A percentile compares a stretch with the other conserved stretches of the same genome.
Conservation (phyloP, 371 early-diverging fungal genomes). For the Mucor circinelloides region DNA sequence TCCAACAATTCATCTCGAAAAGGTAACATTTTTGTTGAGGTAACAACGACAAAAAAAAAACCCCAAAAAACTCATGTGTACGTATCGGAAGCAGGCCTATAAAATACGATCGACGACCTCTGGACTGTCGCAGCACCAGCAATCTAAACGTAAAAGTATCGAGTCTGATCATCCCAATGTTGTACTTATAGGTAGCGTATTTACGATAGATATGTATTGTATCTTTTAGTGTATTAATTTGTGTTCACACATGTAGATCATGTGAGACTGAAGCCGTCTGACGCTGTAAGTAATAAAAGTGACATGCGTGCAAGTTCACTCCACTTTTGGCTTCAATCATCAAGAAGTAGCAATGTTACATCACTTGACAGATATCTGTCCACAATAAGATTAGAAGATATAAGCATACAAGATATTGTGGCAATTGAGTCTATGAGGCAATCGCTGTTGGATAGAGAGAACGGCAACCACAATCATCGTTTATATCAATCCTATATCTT, state of each 20-base stretch:
- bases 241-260: slow-evolving; percentile 21
- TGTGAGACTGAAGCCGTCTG: slow-evolving; percentile 2
- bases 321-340: slow-evolving; percentile 6
- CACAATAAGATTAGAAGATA: slow-evolving; percentile 63
- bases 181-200: slow-evolving; percentile 18
- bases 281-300: not conserved
- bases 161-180: slow-evolving; percentile 13
- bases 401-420: slow-evolving; percentile 80
- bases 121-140: not conserved
- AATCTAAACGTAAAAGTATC: slow-evolving; percentile 12
- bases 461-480: not conserved
- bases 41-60: too few relatives aligned
- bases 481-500: not conserved
- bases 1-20: slow-evolving; percentile 1
- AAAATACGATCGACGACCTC: slow-evolving; percentile 16
- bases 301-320: slow-evolving; percentile 10
- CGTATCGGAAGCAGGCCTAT: not conserved
- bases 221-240: not conserved
- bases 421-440: slow-evolving; percentile 79
- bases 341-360: slow-evolving; percentile 19
- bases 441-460: slow-evolving; percentile 51
- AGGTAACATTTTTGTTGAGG: not conserved
- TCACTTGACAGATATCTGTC: slow-evolving; percentile 46
- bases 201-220: not conserved
- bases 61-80: not conserved